Evolutionary conservation across 768 basidiomycete genomes (phyloP), one percentile per base, ranked within the genome.

Genomic region (Collybia sp.): DNA sequence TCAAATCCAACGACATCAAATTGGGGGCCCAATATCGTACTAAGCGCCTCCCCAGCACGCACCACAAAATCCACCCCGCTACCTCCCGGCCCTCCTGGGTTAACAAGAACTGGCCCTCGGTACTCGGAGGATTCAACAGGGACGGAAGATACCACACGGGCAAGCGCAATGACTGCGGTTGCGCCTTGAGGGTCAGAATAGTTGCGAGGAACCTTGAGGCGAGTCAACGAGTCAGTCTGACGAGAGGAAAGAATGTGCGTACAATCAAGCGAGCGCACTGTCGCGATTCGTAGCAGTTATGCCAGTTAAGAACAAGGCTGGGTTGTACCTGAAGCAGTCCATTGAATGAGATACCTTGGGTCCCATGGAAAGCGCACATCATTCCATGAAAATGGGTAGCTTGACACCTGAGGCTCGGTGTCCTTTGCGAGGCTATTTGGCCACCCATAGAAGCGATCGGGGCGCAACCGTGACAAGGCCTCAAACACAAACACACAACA

Each of bases 1-100:
- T 77, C 75, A 48, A 75, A 76, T 2, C 71, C 64, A 10, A 77
- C 62, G 3, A 76, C 50, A 43, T 77, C 73, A 48, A 71, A 77
- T 37, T 66, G 58, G 15, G 69, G 65, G 3, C 76, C 75, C 6
- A 76, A 38, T 12, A 71, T 52, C 1, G 44, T 30, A 8, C 59
- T 53, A 10, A 76, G 42, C 1, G 43, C 30, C 9, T 54, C 46
- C 1, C 65, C 73, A 0, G 33, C 2, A 3, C 12, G n/a, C 4
- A 53, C 19, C 17, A 69, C 49, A 0, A 65, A 17, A 3, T 58
- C 54, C 5, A 75, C 65, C 3, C 75, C 73, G 46, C 70, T 70
- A 2, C 67, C 69, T 6, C 75, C 75, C 1, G 74, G 75, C 1
- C 76, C 74, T n/a, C 75, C 72, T 1, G 73, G 74, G 43, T 75